phyloP scores from a whole-genome alignment of 2,329 filamentous ascomycete species.

The Thelonectria rubi region DNA sequence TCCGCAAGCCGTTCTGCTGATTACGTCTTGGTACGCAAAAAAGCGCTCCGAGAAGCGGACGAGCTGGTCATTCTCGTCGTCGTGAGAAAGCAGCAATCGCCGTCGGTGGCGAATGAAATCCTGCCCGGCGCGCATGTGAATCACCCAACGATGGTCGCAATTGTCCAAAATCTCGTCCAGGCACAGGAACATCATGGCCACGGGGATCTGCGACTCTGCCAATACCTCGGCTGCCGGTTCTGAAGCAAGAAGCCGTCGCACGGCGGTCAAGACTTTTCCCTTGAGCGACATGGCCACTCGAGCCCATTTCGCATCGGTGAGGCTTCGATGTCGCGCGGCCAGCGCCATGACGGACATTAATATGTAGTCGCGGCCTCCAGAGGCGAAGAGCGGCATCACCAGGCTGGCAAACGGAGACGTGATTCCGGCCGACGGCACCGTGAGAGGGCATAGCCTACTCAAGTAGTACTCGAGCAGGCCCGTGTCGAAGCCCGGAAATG shows the following conservation, averaged over 20 bases:
- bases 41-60: constrained; percentile 53
- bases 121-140: constrained; percentile 58
- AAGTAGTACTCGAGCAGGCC: constrained; percentile 38
- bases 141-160: constrained; percentile 51
- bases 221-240: constrained; percentile 29
- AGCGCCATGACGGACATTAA: constrained; percentile 35
- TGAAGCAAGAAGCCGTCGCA: constrained; percentile 23
- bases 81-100: constrained; percentile 31
- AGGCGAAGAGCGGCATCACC: constrained; percentile 35
- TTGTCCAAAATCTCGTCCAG: constrained; percentile 39
- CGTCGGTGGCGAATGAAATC: constrained; percentile 54
- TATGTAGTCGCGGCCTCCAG: constrained; percentile 30
- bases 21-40: constrained; percentile 62
- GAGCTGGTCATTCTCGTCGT: neutral
- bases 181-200: constrained; percentile 39
- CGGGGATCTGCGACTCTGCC: constrained; percentile 31
- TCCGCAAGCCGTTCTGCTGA: constrained; percentile 59
- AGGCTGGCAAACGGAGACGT: constrained; percentile 33
- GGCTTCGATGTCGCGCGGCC: constrained; percentile 34
- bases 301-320: constrained; percentile 30
- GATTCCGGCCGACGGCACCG: constrained; percentile 30
- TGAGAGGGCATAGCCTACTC: constrained; percentile 34
- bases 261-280: constrained; percentile 23
- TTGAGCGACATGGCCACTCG: constrained; percentile 33
- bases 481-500: constrained; percentile 17